Evolutionary conservation across 257 asterid genomes (phyloP).

Genomic region (Craterostigma plantagineum): DNA sequence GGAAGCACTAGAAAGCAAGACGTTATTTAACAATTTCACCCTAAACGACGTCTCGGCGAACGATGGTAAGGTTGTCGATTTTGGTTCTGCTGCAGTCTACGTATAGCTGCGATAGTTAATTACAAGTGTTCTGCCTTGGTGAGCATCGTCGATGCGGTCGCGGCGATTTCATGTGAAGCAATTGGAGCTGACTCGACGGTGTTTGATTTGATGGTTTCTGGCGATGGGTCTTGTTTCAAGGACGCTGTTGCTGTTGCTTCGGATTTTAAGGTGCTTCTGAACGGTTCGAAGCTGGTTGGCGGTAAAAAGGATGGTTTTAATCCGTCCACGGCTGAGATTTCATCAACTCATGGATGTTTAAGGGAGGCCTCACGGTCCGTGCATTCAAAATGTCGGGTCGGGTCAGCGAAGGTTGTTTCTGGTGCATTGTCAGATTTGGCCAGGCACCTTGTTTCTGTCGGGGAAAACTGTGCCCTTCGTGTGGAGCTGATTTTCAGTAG

Average conservation of each 20-base stretch:
- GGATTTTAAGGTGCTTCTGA: slow-evolving; percentile 51
- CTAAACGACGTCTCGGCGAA: slow-evolving; percentile 15
- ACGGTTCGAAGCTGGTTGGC: slow-evolving; percentile 54
- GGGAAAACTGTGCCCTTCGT: slow-evolving; percentile 30
- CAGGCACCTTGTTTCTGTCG: slow-evolving; percentile 31
- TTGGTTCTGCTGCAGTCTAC: slow-evolving; percentile 28
- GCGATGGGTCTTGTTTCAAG: slow-evolving; percentile 76
- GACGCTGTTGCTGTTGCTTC: slow-evolving; percentile 74
- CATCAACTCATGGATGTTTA: slow-evolving; percentile 46
- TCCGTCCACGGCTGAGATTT: slow-evolving; percentile 32
- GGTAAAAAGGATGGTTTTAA: slow-evolving; percentile 16
- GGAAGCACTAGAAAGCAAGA: slow-evolving; percentile 16
- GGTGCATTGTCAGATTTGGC: slow-evolving; percentile 34
- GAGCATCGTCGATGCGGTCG: slow-evolving; percentile 41
- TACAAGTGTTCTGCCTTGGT: slow-evolving; percentile 27
- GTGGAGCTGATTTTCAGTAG: slow-evolving; percentile 22
- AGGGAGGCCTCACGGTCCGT: slow-evolving; percentile 34
- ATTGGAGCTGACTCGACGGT: slow-evolving; percentile 37
- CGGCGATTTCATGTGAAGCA: slow-evolving; percentile 83
- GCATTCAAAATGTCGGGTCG: too few relatives aligned
- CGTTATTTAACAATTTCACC: slow-evolving; percentile 7
- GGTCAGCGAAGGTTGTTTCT: slow-evolving; percentile 28
- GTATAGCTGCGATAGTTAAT: slow-evolving; percentile 51
- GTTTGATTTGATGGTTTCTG: slow-evolving; percentile 67
- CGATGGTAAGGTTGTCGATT: slow-evolving; percentile 19